Evolutionary conservation across 108 stramenopile species (phyloP).

Genomic region (Pseudonitzschia pungens): DNA sequence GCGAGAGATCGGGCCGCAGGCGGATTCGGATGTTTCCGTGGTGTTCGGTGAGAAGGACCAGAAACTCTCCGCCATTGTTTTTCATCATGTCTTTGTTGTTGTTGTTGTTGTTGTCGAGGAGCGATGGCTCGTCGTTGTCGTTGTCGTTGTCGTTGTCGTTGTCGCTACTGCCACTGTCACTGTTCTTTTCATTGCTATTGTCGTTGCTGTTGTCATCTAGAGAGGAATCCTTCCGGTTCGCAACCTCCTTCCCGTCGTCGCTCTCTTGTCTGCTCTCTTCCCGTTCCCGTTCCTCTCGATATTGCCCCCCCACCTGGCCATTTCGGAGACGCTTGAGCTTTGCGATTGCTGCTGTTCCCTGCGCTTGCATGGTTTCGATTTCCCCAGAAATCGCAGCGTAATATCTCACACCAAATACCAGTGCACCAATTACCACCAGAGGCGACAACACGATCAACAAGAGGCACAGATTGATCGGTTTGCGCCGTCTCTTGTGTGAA

Average conservation of each 20-base stretch:
- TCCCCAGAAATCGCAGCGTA: neutral
- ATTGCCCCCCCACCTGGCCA: neutral
- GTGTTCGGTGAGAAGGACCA: slow-evolving; percentile 27
- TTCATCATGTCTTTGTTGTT: no score
- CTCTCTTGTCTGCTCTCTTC: slow-evolving; percentile 4
- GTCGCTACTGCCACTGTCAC: neutral
- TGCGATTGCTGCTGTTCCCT: neutral
- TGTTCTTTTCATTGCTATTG: neutral
- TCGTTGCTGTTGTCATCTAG: neutral
- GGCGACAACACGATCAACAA: neutral
- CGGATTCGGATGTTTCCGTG: slow-evolving; percentile 54
- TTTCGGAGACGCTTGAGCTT: neutral
- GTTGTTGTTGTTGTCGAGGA: neutral
- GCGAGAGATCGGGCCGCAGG: slow-evolving; percentile 54
- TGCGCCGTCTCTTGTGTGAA: neutral
- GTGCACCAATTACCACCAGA: neutral
- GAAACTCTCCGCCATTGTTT: neutral
- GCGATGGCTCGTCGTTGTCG: no score
- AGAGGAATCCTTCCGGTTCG: neutral
- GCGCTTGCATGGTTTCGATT: neutral
- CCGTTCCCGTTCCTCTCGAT: neutral
- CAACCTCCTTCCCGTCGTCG: neutral
- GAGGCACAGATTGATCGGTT: slow-evolving; percentile 9
- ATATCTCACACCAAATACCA: neutral
- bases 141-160: no score